Evolutionary conservation across 495 filamentous ascomycete genomes (phyloP).

Genomic region (Neohortaea acidophila): DNA sequence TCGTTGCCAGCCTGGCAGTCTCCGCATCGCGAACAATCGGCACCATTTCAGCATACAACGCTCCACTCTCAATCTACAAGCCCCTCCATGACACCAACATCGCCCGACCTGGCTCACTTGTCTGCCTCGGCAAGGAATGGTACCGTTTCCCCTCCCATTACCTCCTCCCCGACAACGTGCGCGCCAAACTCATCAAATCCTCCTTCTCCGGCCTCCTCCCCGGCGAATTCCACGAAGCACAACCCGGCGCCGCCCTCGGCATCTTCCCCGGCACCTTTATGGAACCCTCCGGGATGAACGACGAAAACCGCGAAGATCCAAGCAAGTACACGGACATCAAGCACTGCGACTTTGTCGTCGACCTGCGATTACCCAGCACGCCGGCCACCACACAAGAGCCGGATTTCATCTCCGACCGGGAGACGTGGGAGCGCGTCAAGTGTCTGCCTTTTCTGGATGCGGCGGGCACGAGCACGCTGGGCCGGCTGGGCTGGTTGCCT

Average conservation of each 20-base stretch:
- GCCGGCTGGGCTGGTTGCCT: slow-evolving; percentile 75
- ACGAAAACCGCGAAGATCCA: slow-evolving; percentile 72
- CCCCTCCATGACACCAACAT: slow-evolving; percentile 36
- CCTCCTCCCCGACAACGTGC: slow-evolving; percentile 64
- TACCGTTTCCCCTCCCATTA: slow-evolving; percentile 94
- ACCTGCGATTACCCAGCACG: slow-evolving; percentile 58
- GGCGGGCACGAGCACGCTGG: slow-evolving; percentile 51
- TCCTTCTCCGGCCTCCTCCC: slow-evolving; percentile 82
- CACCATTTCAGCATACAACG: slow-evolving; percentile 69
- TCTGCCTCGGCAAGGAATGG: slow-evolving; percentile 97
- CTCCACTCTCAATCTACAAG: slow-evolving; percentile 64
- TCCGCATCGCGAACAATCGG: slow-evolving; percentile 63
- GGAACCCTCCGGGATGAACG: slow-evolving; percentile 76
- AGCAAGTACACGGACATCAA: slow-evolving; percentile 68
- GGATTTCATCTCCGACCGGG: slow-evolving; percentile 50
- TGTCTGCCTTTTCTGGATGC: slow-evolving; percentile 74
- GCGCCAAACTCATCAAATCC: slow-evolving; percentile 74
- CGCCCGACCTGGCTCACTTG: slow-evolving; percentile 41
- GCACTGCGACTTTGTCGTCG: slow-evolving; percentile 70
- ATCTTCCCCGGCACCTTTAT: slow-evolving; percentile 67
- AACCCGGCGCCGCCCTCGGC: slow-evolving; percentile 33
- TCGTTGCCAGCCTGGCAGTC: slow-evolving; percentile 42
- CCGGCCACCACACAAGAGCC: slow-evolving; percentile 48
- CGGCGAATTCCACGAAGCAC: slow-evolving; percentile 69
- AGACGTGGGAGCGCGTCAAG: slow-evolving; percentile 56